A percentile compares a stretch with the other conserved stretches of the same genome.
Conservation (phyloP, 2,329 filamentous ascomycete species). For the Stachybotrys echinatus region DNA sequence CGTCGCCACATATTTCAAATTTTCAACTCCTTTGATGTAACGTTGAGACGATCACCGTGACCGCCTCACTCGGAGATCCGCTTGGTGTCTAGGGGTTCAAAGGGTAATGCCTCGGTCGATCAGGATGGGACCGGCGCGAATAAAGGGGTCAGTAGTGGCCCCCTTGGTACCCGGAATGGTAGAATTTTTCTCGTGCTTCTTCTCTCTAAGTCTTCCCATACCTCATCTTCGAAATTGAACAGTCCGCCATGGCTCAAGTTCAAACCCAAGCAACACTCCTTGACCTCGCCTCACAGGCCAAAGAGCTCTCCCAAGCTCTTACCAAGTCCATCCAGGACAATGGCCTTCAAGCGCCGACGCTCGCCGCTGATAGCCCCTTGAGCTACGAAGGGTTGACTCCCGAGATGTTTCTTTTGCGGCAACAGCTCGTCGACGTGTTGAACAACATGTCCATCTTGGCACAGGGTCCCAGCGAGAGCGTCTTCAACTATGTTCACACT, state of each 20-base stretch:
- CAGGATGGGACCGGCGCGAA: neutral
- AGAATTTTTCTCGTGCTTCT: neutral
- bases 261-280: constrained; percentile 24
- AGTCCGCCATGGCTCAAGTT: neutral
- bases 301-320: constrained; percentile 35
- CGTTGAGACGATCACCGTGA: neutral
- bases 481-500: constrained; percentile 38
- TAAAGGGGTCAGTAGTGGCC: neutral
- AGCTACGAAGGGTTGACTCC: constrained; percentile 34
- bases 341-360: constrained; percentile 34
- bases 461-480: constrained; percentile 43
- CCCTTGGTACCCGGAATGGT: neutral
- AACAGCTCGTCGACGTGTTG: constrained; percentile 37
- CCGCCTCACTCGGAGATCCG: neutral
- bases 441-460: constrained; percentile 40
- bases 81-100: neutral
- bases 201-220: neutral
- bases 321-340: constrained; percentile 34
- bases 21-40: neutral
- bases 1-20: neutral
- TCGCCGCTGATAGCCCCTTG: constrained; percentile 36
- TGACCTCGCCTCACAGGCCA: constrained; percentile 38
- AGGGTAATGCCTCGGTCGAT: neutral
- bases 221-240: neutral
- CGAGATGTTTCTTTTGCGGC: constrained; percentile 37